A percentile compares a stretch with the other conserved stretches of the same genome.
These are phyloP conservation scores for Ophiostoma ips DNA, from an alignment of 2,329 filamentous ascomycete species.

Conservation along the genomic window DNA sequence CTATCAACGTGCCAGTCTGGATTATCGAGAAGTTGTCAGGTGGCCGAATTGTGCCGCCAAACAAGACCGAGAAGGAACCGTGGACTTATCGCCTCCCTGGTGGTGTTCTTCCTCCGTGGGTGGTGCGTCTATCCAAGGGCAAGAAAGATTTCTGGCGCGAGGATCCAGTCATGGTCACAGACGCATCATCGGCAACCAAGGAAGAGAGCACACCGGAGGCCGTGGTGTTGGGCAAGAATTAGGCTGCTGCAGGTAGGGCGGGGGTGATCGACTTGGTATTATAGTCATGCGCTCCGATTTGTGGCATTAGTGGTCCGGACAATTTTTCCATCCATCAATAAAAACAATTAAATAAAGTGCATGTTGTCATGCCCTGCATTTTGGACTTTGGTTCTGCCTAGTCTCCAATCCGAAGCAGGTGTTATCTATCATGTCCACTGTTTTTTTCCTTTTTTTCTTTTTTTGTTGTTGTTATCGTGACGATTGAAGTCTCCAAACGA, in stretches of 20 bases:
- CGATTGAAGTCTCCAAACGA: not conserved
- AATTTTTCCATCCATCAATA: not conserved
- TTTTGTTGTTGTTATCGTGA: not conserved
- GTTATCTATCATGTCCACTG: not conserved
- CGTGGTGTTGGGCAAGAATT: not conserved
- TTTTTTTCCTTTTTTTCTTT: no score
- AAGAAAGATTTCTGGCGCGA: conserved; percentile 11
- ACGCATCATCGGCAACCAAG: not conserved
- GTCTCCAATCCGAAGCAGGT: not conserved
- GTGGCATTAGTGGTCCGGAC: not conserved
- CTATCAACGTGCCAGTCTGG: conserved; percentile 34
- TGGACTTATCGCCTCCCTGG: conserved; percentile 39
- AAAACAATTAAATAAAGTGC: not conserved
- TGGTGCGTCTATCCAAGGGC: conserved; percentile 16
- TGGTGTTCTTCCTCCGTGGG: conserved; percentile 29
- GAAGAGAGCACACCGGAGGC: not conserved
- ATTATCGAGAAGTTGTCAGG: conserved; percentile 29
- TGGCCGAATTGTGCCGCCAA: conserved; percentile 30
- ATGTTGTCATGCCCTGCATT: not conserved
- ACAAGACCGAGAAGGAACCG: conserved; percentile 41
- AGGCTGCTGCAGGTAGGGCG: not conserved
- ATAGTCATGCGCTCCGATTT: not conserved
- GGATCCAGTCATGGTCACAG: not conserved
- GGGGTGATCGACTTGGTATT: not conserved
- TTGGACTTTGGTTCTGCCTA: not conserved